A percentile compares a stretch with the other conserved stretches of the same genome.
Evolutionary conservation across 2,329 filamentous ascomycete genomes (phyloP).

Genomic region (Helotiales sp.): DNA sequence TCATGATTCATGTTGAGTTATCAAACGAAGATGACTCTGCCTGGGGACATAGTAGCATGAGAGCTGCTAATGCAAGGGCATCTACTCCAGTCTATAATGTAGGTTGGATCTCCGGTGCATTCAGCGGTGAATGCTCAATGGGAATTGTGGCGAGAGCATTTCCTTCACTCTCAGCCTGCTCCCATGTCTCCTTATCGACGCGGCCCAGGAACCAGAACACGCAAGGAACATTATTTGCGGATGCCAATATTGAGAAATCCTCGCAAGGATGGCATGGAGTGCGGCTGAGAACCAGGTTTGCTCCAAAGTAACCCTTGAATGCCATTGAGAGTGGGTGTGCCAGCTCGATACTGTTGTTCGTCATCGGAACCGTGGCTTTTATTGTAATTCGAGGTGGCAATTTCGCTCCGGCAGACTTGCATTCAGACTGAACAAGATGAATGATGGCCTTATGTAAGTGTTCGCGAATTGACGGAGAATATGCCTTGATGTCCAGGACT

Average conservation of each 20-base stretch:
- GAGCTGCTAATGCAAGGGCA: conserved; percentile 51
- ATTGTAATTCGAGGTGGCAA: conserved; percentile 18
- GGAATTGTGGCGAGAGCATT: conserved; percentile 36
- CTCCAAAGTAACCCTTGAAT: conserved; percentile 26
- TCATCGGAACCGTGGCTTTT: conserved; percentile 19
- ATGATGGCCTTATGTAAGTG: conserved; percentile 33
- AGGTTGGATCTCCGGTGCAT: conserved; percentile 58
- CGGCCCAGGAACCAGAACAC: conserved; percentile 42
- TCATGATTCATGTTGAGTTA: no score
- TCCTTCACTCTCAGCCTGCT: conserved; percentile 12
- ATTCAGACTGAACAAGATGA: conserved; percentile 53
- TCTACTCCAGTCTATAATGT: conserved; percentile 54
- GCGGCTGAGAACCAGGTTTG: conserved; percentile 10
- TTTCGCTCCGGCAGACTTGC: conserved; percentile 41
- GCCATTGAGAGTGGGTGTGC: conserved; percentile 16
- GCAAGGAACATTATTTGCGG: conserved; percentile 30
- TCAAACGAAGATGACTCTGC: no score
- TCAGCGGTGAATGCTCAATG: conserved; percentile 59
- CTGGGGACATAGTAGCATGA: no score
- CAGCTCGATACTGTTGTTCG: conserved; percentile 23
- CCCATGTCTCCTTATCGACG: conserved; percentile 37
- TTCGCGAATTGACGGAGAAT: not conserved
- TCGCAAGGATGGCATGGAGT: conserved; percentile 21
- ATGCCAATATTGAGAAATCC: conserved; percentile 49
- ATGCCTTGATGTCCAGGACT: not conserved